Evolutionary conservation across 495 filamentous ascomycete species (phyloP).

Genomic region (Aspergillus steynii): DNA sequence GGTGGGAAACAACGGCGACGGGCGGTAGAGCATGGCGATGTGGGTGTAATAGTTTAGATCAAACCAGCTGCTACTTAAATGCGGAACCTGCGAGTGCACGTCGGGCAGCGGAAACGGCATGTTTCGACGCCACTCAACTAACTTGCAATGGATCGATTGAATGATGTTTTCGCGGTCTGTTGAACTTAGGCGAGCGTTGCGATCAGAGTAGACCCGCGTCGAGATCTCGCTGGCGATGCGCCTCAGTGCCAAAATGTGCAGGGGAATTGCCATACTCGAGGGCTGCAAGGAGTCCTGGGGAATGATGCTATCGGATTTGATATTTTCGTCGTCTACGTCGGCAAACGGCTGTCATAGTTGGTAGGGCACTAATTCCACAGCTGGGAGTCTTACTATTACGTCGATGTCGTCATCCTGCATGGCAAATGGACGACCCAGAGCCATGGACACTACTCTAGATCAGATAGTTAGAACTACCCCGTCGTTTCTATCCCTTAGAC

Average conservation of each 20-base stretch:
- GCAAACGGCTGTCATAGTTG: slow-evolving; percentile 28
- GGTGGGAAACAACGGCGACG: slow-evolving; percentile 34
- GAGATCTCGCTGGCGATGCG: slow-evolving; percentile 39
- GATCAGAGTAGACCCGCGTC: slow-evolving; percentile 26
- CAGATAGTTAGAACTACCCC: too few species aligned
- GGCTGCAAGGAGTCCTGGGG: slow-evolving; percentile 21
- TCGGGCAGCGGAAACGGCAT: slow-evolving; percentile 45
- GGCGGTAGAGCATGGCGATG: slow-evolving; percentile 38
- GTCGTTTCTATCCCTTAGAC: background rate
- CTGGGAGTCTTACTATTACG: slow-evolving; percentile 27
- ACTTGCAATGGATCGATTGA: slow-evolving; percentile 30
- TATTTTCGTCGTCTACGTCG: slow-evolving; percentile 35
- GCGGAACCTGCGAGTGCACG: slow-evolving; percentile 35
- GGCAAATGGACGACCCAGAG: slow-evolving; percentile 41
- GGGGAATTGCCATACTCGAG: slow-evolving; percentile 39
- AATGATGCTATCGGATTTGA: slow-evolving; percentile 25
- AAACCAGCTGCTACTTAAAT: slow-evolving; percentile 41
- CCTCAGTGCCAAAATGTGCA: slow-evolving; percentile 38
- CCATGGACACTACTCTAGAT: slow-evolving; percentile 35
- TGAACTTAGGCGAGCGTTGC: slow-evolving; percentile 11
- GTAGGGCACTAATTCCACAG: background rate
- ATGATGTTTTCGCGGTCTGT: slow-evolving; percentile 28
- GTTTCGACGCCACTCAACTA: slow-evolving; percentile 39
- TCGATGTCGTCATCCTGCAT: slow-evolving; percentile 42
- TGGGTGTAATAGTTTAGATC: slow-evolving; percentile 45